phyloP scores from a whole-genome alignment of 208 protist genomes.

The Trichomonas tenax region DNA sequence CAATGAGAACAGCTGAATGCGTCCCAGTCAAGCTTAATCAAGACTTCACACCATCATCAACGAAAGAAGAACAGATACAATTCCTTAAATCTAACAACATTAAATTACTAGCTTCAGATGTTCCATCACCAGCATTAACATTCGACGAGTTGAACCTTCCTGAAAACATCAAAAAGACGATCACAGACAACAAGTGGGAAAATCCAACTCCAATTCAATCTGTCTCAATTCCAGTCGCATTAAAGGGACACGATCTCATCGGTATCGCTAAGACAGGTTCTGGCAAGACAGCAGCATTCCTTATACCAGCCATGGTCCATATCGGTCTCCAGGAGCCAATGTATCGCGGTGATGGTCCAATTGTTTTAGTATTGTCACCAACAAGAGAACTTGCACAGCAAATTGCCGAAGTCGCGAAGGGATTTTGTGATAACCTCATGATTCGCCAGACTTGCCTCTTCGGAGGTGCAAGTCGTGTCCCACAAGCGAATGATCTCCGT shows the following conservation, averaged over 20 bases:
- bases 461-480: slow-evolving; percentile 49
- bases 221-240: slow-evolving; percentile 68
- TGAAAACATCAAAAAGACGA: not conserved
- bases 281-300: slow-evolving; percentile 58
- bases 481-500: slow-evolving; percentile 53
- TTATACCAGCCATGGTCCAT: slow-evolving; percentile 52
- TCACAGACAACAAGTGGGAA: slow-evolving; percentile 50
- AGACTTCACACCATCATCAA: not conserved
- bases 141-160: not conserved
- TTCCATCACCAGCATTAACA: not conserved
- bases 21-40: not conserved
- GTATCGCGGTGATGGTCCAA: slow-evolving; percentile 59
- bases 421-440: not conserved
- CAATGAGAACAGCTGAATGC: not conserved
- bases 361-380: slow-evolving; percentile 56
- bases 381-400: slow-evolving; percentile 63
- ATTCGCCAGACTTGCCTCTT: slow-evolving; percentile 36
- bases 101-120: not conserved
- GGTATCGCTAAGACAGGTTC: slow-evolving; percentile 53
- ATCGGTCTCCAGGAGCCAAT: slow-evolving; percentile 40
- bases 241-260: slow-evolving; percentile 59
- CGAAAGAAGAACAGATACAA: not conserved
- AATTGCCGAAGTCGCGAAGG: slow-evolving; percentile 28
- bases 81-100: not conserved
- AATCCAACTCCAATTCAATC: slow-evolving; percentile 63